Evolutionary conservation across 176 grass and related monocot species (phyloP).

Genomic region (Eleusine coracana): DNA sequence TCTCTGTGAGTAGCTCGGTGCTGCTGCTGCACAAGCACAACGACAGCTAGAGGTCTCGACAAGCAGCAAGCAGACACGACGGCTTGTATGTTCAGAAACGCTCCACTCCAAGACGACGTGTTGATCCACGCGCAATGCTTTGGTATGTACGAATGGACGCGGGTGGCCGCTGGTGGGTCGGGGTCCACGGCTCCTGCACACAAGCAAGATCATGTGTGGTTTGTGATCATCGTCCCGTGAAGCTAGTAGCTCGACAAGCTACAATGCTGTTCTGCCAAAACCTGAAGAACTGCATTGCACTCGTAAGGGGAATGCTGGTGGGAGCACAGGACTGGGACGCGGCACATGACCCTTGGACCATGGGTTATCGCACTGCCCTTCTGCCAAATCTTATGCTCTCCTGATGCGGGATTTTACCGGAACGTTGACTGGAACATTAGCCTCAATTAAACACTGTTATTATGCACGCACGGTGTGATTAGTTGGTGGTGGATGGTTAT

Average conservation of each 20-base stretch:
- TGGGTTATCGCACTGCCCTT: not conserved
- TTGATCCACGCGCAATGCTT: not conserved
- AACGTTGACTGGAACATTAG: not conserved
- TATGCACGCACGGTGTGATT: not conserved
- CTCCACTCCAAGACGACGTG: slow-evolving; percentile 9
- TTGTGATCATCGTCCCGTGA: not conserved
- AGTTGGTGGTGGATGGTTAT: not conserved
- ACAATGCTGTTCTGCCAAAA: slow-evolving; percentile 34
- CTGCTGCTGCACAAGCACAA: not conserved
- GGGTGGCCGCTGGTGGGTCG: not conserved
- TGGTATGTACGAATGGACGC: not conserved
- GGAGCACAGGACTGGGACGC: not conserved
- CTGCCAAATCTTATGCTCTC: not conserved
- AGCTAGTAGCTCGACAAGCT: slow-evolving; percentile 30
- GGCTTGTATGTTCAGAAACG: slow-evolving; percentile 13
- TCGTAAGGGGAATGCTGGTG: not conserved
- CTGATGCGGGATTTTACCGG: not conserved
- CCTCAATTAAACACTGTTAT: not conserved
- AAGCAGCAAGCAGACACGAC: slow-evolving; percentile 16
- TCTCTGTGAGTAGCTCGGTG: not conserved
- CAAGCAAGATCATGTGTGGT: not conserved
- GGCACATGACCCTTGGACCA: slow-evolving; percentile 14
- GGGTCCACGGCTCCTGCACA: not conserved
- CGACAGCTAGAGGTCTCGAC: slow-evolving; percentile 26
- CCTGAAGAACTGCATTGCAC: slow-evolving; percentile 26